These are phyloP conservation scores for Geotrichum aggregatum DNA, from an alignment of 1,139 yeast species.

Conservation along the genomic window DNA sequence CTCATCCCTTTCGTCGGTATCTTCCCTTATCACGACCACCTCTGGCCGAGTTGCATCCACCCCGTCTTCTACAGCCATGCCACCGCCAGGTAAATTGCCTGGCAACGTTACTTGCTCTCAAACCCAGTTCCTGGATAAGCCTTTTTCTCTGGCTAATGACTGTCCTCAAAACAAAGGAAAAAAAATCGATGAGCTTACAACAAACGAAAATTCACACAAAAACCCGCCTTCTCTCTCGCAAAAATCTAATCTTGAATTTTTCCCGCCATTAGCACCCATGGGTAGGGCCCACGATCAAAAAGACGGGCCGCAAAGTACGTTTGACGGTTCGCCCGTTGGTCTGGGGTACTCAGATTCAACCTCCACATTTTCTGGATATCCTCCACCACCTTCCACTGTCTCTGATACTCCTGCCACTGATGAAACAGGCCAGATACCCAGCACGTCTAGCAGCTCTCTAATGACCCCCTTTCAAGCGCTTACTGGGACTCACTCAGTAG, in stretches of 20 bases:
- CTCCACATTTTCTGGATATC: too few species aligned
- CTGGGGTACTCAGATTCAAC: neutral
- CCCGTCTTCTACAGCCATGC: neutral
- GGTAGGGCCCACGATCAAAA: neutral
- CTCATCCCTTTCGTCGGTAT: conserved; percentile 7
- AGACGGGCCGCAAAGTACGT: neutral
- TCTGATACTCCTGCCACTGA: neutral
- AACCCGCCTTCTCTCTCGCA: neutral
- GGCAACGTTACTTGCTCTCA: neutral
- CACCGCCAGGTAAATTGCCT: neutral
- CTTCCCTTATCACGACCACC: conserved; percentile 4
- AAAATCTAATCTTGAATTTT: neutral
- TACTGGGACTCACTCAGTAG: neutral
- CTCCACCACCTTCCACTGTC: too few species aligned
- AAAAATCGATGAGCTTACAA: neutral
- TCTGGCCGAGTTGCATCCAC: neutral
- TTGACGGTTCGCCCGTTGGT: neutral
- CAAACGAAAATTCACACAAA: neutral
- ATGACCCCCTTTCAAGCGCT: neutral
- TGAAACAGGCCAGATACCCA: neutral
- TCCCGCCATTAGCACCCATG: neutral
- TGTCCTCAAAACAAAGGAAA: neutral
- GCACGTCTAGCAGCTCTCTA: neutral
- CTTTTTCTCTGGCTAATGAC: neutral
- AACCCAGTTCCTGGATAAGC: neutral